These are phyloP conservation scores for rapeseed (Brassica napus) DNA, from an alignment of 345 rosid genomes.

Conservation along the genomic window Da-Ae NC_063435.1:1676501-1677000, in stretches of 20 bases:
- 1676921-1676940: conserved; percentile 86
- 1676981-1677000: conserved; percentile 95
- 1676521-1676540: conserved; percentile 98
- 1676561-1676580: conserved; percentile 93
- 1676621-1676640: conserved; percentile 40
- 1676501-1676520: conserved; percentile 13
- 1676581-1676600: conserved; percentile 99
- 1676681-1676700: conserved; percentile 57
- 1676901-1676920: conserved; percentile 71
- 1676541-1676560: conserved; percentile 93
- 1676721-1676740: conserved; percentile 48
- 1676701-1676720: conserved; percentile 39
- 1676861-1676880: conserved; percentile 34
- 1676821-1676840: conserved; percentile 6
- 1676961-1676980: conserved; percentile 91
- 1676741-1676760: conserved; percentile 83
- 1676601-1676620: conserved; percentile 73
- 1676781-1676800: conserved; percentile 64
- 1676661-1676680: conserved; percentile 78
- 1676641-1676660: conserved; percentile 53
- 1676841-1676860: neutral
- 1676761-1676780: conserved; percentile 91
- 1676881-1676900: conserved; percentile 82
- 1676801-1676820: conserved; percentile 19
- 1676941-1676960: conserved; percentile 79